Evolutionary conservation across 1,284 basidiomycete species (phyloP), one percentile per base, ranked within the genome.

Genomic region (Cutaneotrichosporon sp.): DNA sequence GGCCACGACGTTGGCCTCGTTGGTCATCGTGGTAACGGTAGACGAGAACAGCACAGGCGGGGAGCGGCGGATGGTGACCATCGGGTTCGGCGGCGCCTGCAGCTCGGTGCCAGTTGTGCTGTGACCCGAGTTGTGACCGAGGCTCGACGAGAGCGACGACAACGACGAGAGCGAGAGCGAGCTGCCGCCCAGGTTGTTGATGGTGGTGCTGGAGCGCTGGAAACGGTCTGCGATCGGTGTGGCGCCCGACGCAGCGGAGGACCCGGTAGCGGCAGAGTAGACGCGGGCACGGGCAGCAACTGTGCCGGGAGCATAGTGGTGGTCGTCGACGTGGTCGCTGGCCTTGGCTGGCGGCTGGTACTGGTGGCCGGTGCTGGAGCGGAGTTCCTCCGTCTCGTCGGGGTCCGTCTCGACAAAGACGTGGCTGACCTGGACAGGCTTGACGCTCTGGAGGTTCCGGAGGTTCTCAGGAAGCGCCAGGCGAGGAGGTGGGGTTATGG

Each of bases 161-260:
- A 50, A 24, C 31, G 55, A 51, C 18, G 58, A 47, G 33, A 52
- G 43, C 8, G 64, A 60, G 34, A 36, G 47, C 43, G 42, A 4
- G 67, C 63, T 1, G n/a, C 20, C 56, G 9, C 69, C 62, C 1
- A 72, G 61, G 6, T 50, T 5, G 71, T 67, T 13, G 64, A 56
- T 10, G 63, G 45, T 34, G 2, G 31, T 11, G 31, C 29, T 36
- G 6, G 55, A 60, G 24, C 70, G 69, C 5, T 68, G 63, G 63
- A 79, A 81, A 16, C 67, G 67, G 60, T 81, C 79, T 6, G 77
- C 77, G 38, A 81, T 81, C 10, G 79, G 79, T 22, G 68, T 65
- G 0, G 34, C 13, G 25, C 47, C 47, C 16, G 47, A 49, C 18
- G 38, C 38, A n/a, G 38, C 16, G 18, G 38, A n/a, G 18, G 38